Evolutionary conservation across 2,329 filamentous ascomycete species (phyloP).

Genomic region (Phyllachora maydis): DNA sequence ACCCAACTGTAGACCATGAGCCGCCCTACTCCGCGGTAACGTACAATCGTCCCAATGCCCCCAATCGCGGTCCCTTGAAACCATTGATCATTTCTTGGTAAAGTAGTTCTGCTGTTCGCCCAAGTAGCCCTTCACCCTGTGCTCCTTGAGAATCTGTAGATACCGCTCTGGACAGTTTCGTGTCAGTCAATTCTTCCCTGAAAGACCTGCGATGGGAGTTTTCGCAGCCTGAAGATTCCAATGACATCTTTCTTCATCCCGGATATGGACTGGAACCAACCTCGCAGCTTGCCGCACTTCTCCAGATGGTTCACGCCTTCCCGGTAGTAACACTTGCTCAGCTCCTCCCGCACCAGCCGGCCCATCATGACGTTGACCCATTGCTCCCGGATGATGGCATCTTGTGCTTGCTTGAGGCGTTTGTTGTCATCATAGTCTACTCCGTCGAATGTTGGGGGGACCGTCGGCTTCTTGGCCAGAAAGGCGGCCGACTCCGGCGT

Average conservation of each 20-base stretch:
- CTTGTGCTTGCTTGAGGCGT: conserved; percentile 63
- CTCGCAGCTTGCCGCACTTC: conserved; percentile 66
- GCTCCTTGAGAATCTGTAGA: conserved; percentile 53
- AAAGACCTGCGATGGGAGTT: too few relatives aligned
- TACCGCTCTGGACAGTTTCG: conserved; percentile 68
- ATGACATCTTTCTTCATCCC: too few relatives aligned
- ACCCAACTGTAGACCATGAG: too few relatives aligned
- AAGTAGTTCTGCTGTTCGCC: conserved; percentile 66
- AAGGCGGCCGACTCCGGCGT: conserved; percentile 68
- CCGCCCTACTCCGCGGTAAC: too few relatives aligned
- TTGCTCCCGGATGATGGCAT: conserved; percentile 66
- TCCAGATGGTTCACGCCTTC: conserved; percentile 78
- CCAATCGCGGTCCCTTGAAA: too few relatives aligned
- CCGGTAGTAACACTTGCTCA: conserved; percentile 68
- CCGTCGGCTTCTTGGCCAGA: conserved; percentile 65
- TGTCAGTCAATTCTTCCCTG: too few relatives aligned
- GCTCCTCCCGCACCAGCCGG: conserved; percentile 58
- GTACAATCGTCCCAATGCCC: too few relatives aligned
- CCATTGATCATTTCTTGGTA: conserved; percentile 24
- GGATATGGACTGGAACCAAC: too few relatives aligned
- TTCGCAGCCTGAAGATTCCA: not conserved
- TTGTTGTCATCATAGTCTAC: conserved; percentile 73
- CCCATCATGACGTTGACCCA: conserved; percentile 87
- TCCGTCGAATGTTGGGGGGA: conserved; percentile 66
- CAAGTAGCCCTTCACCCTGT: conserved; percentile 60